Base-by-base conservation (phyloP, 1,284 basidiomycete genomes). In the Apiotrichum brassicae region DNA sequence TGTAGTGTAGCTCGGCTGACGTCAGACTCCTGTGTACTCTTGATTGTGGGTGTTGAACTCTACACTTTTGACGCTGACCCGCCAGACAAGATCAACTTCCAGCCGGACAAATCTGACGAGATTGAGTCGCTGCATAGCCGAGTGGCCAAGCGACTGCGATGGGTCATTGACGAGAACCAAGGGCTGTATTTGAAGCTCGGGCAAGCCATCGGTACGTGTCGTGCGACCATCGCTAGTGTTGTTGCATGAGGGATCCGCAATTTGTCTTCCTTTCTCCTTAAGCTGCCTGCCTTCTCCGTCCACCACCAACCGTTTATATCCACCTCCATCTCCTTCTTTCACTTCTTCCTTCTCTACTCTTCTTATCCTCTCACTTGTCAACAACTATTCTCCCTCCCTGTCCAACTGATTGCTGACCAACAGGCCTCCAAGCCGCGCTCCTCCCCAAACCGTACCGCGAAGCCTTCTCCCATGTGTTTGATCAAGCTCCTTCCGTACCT, bases 181-280 rank as follows among this genome's bases (percentile, higher is more conserved):
- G 90, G 90, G 3, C 75, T 93, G 9, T 93, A 92, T 70, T 87
- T 93, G 63, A 94, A 94, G 70, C 85, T 92, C 30, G 89, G 86
- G 76, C 68, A 70, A 77, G 75, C 56, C 3, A 52, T 75, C 22
- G 68, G 66, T 70, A 19, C 32, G 62, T 51, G 38, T 40, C 24
- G 38, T 26, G 38, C 18, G 36, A 38, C 36, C 20, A 38, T 22
- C 20, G 6, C 3, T 8, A 1, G 8, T 19, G 13, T 3, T 7
- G 12, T 26, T 37, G 18, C 14, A 18, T 7, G 34, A 36, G n/a
- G 34, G 34, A 36, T 19, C 5, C 28, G n/a, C 9, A 8, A 14
- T 30, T 30, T 30, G 8, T 30, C 28, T 30, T 8, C 14, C 28
- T 30, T 30, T 14, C 28, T 30, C 28, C 14, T 36, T 18, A n/a